These are phyloP conservation scores for Podosphaera fusca DNA, from an alignment of 2,329 filamentous ascomycete genomes.

Conservation along the genomic window DNA sequence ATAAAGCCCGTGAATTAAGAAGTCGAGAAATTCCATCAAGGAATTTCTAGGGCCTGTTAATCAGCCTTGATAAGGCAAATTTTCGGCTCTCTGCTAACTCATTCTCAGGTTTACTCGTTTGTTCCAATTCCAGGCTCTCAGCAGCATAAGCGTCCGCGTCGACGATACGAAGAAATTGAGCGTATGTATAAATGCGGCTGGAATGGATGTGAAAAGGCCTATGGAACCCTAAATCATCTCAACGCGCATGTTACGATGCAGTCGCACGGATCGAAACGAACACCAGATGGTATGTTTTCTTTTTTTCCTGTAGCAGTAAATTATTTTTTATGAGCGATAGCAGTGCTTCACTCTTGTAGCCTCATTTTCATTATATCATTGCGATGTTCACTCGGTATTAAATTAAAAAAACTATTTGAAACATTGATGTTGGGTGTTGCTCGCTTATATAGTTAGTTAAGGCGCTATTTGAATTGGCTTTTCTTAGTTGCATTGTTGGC, in stretches of 20 bases:
- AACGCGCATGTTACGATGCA: slow-evolving; percentile 99
- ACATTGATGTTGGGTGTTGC: no score
- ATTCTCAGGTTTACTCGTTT: slow-evolving; percentile 85
- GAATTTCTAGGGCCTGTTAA: slow-evolving; percentile 2
- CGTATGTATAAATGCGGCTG: slow-evolving; percentile 99
- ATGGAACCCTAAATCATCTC: slow-evolving; percentile 87
- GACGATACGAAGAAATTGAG: slow-evolving; percentile 95
- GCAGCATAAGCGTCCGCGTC: slow-evolving; percentile 83
- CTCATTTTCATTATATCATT: no score
- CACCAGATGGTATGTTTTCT: slow-evolving; percentile 69
- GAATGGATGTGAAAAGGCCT: slow-evolving; percentile 96
- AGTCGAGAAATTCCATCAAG: slow-evolving; percentile 2
- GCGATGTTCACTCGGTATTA: no score
- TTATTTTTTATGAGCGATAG: background rate
- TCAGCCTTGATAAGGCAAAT: background rate
- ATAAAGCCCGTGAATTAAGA: background rate
- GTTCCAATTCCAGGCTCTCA: slow-evolving; percentile 92
- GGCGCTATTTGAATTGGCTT: slow-evolving; percentile 1
- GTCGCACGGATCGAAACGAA: slow-evolving; percentile 80
- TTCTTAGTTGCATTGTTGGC: slow-evolving; percentile 17
- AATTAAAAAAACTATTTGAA: no score
- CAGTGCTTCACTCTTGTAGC: no score
- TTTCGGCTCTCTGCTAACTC: background rate
- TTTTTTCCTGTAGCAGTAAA: background rate
- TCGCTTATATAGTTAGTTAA: no score